phyloP scores from a whole-genome alignment of 179 eudicot species.

The Corrigiola litoralis region DNA sequence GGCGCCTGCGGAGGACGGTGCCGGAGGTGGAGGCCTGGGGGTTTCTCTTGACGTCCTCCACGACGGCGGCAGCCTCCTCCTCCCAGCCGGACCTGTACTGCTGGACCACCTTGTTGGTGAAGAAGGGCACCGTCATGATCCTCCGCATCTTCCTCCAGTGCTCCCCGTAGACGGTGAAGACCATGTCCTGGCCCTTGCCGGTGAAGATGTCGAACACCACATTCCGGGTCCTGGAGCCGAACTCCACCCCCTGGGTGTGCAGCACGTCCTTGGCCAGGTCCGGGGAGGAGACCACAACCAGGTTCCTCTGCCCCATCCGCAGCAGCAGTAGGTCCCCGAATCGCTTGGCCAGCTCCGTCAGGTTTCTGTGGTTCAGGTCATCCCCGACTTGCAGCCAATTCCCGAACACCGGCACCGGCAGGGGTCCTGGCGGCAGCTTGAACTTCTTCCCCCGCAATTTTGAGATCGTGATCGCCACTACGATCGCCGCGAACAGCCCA shows the following conservation, averaged over 20 bases:
- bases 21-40: slow-evolving; percentile 41
- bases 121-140: slow-evolving; percentile 60
- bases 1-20: slow-evolving; percentile 42
- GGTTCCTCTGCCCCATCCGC: slow-evolving; percentile 31
- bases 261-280: slow-evolving; percentile 34
- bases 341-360: slow-evolving; percentile 24
- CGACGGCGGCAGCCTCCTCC: slow-evolving; percentile 42
- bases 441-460: slow-evolving; percentile 20
- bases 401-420: slow-evolving; percentile 29
- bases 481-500: slow-evolving; percentile 20
- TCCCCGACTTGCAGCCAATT: slow-evolving; percentile 40
- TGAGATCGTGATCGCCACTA: slow-evolving; percentile 13
- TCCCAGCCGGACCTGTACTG: slow-evolving; percentile 58
- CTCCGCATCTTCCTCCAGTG: slow-evolving; percentile 65
- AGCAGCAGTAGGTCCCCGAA: slow-evolving; percentile 27
- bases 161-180: slow-evolving; percentile 59
- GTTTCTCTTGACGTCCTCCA: slow-evolving; percentile 46
- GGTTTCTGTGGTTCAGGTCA: slow-evolving; percentile 31
- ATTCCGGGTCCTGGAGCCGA: slow-evolving; percentile 33
- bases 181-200: slow-evolving; percentile 54
- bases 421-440: slow-evolving; percentile 32
- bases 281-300: slow-evolving; percentile 30
- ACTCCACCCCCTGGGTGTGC: slow-evolving; percentile 37
- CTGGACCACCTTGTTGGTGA: slow-evolving; percentile 67
- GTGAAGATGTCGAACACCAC: slow-evolving; percentile 37